Evolutionary conservation across 805 yeast species (phyloP), one percentile per base, ranked within the genome.

Genomic region (Alloascoidea africana): DNA sequence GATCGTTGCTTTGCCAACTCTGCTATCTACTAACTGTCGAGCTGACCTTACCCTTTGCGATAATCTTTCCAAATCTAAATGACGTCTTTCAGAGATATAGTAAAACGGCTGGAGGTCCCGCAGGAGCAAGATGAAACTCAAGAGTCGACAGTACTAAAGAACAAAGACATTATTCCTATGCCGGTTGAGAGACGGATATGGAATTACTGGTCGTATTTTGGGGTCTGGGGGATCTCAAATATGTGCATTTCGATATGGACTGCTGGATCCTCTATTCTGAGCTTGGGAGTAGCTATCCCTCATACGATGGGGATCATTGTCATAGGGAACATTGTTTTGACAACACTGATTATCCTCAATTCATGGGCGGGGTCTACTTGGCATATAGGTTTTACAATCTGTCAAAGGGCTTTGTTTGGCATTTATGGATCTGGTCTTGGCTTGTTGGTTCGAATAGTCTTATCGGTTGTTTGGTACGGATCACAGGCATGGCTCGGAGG

Each of bases 311-410:
- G 65, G 4, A 54, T 56, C 14, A 55, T 64, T 16, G 55, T 65
- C 16, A 38, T 69, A 14, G 71, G 63, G 3, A 61, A 65, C 37
- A 18, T 55, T 11, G 44, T 69, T 35, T 60, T 65, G 38, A 58
- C 62, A 32, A 42, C 55, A 2, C 51, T 62, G 33, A 65, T 70
- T 8, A 49, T 64, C 4, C 48, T 59, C 8, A 65, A 65, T 41
- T 68, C 70, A 27, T 59, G 62, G 49, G 64, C 61, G n/a, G 75
- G 76, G 23, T 59, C 65, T 5, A 56, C 58, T 16, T 69, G 61
- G 49, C 73, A 67, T 46, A 56, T 70, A 32, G 73, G 74, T 1
- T 70, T 57, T 43, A 62, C 74, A 2, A 57, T 68, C 5, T 56
- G 57, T 37, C 54, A 60, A 16, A 51, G 75, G 37, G 56, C 60